These are phyloP conservation scores for Xylariaceae sp. DNA, from an alignment of 2,329 filamentous ascomycete genomes.

Conservation along the genomic window DNA sequence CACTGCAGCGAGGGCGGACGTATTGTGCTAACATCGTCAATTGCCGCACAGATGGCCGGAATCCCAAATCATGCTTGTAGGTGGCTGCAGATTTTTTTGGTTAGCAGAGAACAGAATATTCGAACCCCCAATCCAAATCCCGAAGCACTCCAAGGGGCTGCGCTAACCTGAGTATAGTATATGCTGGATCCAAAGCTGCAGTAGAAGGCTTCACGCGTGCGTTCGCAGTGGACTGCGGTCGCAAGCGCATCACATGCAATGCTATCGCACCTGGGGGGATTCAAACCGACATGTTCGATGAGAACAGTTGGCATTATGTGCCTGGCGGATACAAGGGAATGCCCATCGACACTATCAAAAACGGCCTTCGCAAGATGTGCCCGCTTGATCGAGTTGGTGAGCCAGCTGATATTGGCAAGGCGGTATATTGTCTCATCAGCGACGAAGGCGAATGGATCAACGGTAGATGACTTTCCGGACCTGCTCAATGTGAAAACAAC, in stretches of 20 bases:
- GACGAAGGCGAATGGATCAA: slow-evolving; percentile 65
- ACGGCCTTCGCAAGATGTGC: slow-evolving; percentile 53
- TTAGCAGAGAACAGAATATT: no score
- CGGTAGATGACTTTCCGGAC: slow-evolving; percentile 40
- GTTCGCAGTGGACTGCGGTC: slow-evolving; percentile 69
- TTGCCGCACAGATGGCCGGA: slow-evolving; percentile 63
- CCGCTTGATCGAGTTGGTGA: slow-evolving; percentile 58
- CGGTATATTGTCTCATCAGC: slow-evolving; percentile 54
- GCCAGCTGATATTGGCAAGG: slow-evolving; percentile 58
- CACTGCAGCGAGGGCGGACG: slow-evolving; percentile 67
- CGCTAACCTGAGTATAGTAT: slow-evolving; percentile 37
- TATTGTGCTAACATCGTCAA: slow-evolving; percentile 70
- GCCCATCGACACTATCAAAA: slow-evolving; percentile 52
- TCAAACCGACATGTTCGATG: slow-evolving; percentile 75
- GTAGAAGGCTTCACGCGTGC: slow-evolving; percentile 71
- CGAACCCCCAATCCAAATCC: no score
- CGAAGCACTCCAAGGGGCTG: no score
- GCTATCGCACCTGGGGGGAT: slow-evolving; percentile 70
- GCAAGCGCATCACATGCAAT: slow-evolving; percentile 67
- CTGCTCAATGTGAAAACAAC: neutral
- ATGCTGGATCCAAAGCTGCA: slow-evolving; percentile 70
- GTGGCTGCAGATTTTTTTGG: no score
- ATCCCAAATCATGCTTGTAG: slow-evolving; percentile 62
- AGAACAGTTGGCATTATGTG: slow-evolving; percentile 66
- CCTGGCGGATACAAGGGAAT: slow-evolving; percentile 53